phyloP scores from a whole-genome alignment of 768 basidiomycete genomes.

The Suillus sp. region DNA sequence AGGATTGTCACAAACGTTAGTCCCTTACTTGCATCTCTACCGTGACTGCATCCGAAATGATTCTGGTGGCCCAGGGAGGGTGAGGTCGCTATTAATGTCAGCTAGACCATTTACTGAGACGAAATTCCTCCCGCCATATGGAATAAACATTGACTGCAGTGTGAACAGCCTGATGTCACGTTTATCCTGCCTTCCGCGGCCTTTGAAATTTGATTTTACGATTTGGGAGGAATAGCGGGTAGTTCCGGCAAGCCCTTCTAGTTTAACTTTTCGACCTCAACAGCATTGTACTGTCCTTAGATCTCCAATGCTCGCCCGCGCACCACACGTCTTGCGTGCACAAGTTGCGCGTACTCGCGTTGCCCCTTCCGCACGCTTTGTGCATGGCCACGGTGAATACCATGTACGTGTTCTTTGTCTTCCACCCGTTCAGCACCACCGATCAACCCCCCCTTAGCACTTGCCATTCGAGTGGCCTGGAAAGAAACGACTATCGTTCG shows the following conservation, averaged over 20 bases:
- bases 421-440: constrained; percentile 3
- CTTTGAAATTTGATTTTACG: neutral
- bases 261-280: neutral
- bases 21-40: neutral
- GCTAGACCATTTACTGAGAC: neutral
- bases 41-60: neutral
- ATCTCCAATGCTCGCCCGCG: constrained; percentile 44
- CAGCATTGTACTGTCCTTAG: neutral
- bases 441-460: constrained; percentile 40
- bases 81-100: neutral
- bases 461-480: constrained; percentile 57
- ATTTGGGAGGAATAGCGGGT: constrained; percentile 2
- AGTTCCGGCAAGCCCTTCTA: neutral
- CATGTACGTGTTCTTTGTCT: constrained; percentile 42
- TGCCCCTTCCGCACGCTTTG: constrained; percentile 41
- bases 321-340: constrained; percentile 45
- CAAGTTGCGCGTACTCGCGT: constrained; percentile 34
- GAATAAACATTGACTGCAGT: neutral
- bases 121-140: neutral
- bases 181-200: neutral
- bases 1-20: neutral
- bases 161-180: neutral
- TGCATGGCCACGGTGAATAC: constrained; percentile 51
- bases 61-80: neutral
- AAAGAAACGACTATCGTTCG: constrained; percentile 50